Evolutionary conservation across 345 rosid genomes (phyloP).

Genomic region (Anacardium occidentale): DNA sequence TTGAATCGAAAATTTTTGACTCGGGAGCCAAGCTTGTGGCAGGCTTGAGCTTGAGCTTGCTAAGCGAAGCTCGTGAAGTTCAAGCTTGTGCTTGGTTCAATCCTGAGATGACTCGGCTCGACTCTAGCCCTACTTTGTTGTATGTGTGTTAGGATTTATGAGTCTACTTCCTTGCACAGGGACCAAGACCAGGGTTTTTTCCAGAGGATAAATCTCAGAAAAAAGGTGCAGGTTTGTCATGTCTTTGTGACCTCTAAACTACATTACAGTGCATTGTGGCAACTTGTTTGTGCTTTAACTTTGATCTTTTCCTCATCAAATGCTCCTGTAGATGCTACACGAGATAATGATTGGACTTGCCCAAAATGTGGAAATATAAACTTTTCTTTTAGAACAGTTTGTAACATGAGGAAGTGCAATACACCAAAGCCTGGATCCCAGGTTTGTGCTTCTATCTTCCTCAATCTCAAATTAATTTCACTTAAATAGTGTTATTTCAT

Average conservation of each 20-base stretch:
- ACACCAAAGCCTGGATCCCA: slow-evolving; percentile 95
- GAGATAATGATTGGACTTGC: slow-evolving; percentile 97
- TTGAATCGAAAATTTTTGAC: too few relatives aligned
- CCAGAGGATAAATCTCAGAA: slow-evolving; percentile 76
- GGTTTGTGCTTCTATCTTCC: slow-evolving; percentile 47
- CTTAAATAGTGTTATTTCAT: background rate
- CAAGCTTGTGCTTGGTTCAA: too few relatives aligned
- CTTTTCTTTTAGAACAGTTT: slow-evolving; percentile 88
- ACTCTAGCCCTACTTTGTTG: background rate
- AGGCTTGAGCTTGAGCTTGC: too few relatives aligned
- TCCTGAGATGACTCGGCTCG: too few relatives aligned
- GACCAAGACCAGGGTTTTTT: slow-evolving; percentile 80
- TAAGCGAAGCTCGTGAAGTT: too few relatives aligned
- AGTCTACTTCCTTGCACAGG: slow-evolving; percentile 42
- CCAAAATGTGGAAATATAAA: slow-evolving; percentile 96
- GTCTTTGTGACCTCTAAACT: background rate
- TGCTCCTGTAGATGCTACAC: slow-evolving; percentile 53
- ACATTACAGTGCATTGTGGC: background rate
- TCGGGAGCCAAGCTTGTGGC: too few relatives aligned
- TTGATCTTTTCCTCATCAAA: slow-evolving; percentile 11
- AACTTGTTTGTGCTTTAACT: slow-evolving; percentile 1
- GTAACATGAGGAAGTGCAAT: slow-evolving; percentile 99
- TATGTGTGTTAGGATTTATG: slow-evolving; percentile 5
- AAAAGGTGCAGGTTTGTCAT: slow-evolving; percentile 50
- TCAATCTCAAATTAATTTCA: background rate